Evolutionary conservation across 2,329 filamentous ascomycete species (phyloP).

Genomic region (Ustilaginoidea virens): DNA sequence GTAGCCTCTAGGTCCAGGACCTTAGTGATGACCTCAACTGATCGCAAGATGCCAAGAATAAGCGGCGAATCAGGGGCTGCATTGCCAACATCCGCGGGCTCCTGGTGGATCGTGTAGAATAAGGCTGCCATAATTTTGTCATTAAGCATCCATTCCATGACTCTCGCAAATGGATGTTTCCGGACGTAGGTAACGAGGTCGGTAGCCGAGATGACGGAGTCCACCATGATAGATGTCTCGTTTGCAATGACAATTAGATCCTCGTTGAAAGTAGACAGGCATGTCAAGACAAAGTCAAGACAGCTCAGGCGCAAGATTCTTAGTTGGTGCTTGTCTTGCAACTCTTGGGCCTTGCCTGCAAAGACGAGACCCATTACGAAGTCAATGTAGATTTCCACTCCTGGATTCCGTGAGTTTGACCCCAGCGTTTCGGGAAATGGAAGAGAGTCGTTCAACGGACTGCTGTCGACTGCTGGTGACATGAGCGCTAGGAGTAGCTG

Average conservation of each 20-base stretch:
- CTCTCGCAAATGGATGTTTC: slow-evolving; percentile 80
- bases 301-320: slow-evolving; percentile 65
- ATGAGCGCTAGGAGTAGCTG: slow-evolving; percentile 60
- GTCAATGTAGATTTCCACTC: slow-evolving; percentile 86
- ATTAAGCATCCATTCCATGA: slow-evolving; percentile 98
- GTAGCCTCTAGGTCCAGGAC: slow-evolving; percentile 81
- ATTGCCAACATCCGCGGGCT: slow-evolving; percentile 55
- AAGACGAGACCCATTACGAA: slow-evolving; percentile 74
- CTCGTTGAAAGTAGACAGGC: slow-evolving; percentile 82
- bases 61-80: slow-evolving; percentile 65
- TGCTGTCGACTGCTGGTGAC: slow-evolving; percentile 44
- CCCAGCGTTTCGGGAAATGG: slow-evolving; percentile 82
- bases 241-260: slow-evolving; percentile 77
- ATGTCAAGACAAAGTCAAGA: slow-evolving; percentile 67
- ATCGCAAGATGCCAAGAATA: slow-evolving; percentile 61
- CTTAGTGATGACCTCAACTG: slow-evolving; percentile 70
- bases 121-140: slow-evolving; percentile 70
- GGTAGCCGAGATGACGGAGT: slow-evolving; percentile 57
- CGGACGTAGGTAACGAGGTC: slow-evolving; percentile 68
- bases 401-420: slow-evolving; percentile 56
- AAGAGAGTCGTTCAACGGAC: slow-evolving; percentile 54
- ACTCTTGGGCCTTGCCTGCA: slow-evolving; percentile 47
- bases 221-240: slow-evolving; percentile 58
- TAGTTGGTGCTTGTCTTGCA: slow-evolving; percentile 51
- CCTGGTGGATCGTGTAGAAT: slow-evolving; percentile 65